phyloP scores from a whole-genome alignment of 2,329 filamentous ascomycete genomes.

The Drechslera avenae region DNA sequence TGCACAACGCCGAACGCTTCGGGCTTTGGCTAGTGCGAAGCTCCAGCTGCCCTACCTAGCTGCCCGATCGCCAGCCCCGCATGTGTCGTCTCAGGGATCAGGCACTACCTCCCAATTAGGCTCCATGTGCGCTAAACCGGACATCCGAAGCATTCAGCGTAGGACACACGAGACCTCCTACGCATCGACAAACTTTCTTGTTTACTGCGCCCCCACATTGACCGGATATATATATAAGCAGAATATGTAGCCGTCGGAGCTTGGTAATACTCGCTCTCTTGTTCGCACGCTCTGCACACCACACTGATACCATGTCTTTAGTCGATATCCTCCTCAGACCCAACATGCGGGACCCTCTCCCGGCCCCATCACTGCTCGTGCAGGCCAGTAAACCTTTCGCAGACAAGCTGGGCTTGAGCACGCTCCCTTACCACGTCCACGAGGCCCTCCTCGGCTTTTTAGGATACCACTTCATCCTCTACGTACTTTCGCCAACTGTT shows the following conservation, averaged over 20 bases:
- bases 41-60: slow-evolving; percentile 1
- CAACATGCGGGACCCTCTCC: slow-evolving; percentile 75
- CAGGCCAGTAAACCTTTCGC: slow-evolving; percentile 67
- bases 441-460: slow-evolving; percentile 71
- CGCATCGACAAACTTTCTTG: slow-evolving; percentile 6
- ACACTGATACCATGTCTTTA: slow-evolving; percentile 27
- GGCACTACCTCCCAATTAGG: slow-evolving; percentile 7
- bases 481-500: slow-evolving; percentile 69
- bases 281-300: neutral
- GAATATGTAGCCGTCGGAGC: slow-evolving; percentile 11
- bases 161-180: slow-evolving; percentile 12
- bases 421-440: slow-evolving; percentile 77
- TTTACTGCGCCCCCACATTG: slow-evolving; percentile 4
- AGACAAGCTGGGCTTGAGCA: slow-evolving; percentile 64
- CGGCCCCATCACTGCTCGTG: slow-evolving; percentile 62
- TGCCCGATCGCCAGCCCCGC: slow-evolving; percentile 17
- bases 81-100: slow-evolving; percentile 14
- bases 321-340: slow-evolving; percentile 21
- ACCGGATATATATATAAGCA: slow-evolving; percentile 5
- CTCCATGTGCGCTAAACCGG: slow-evolving; percentile 9
- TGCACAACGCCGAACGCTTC: slow-evolving; percentile 9
- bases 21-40: slow-evolving; percentile 6
- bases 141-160: slow-evolving; percentile 14
- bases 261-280: slow-evolving; percentile 9
- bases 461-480: slow-evolving; percentile 71